Percentiles rank a stretch among this genome's conserved stretches.
Evolutionary conservation across 2,329 filamentous ascomycete species (phyloP).

Genomic region (Xylariaceae sp.): DNA sequence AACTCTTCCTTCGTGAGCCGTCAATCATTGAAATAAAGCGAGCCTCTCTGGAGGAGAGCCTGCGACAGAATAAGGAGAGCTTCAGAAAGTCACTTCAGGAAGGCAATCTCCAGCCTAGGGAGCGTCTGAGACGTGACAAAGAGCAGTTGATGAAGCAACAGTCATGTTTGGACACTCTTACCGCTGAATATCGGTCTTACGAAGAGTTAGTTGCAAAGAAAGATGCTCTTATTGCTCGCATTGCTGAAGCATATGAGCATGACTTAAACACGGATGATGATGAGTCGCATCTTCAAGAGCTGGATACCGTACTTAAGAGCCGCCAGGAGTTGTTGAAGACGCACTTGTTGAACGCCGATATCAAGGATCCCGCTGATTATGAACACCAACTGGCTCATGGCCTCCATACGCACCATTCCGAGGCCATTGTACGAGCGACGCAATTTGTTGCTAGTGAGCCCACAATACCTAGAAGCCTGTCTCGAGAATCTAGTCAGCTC

Average conservation of each 20-base stretch:
- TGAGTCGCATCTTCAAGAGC: constrained; percentile 45
- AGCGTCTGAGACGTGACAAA: constrained; percentile 46
- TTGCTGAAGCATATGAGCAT: constrained; percentile 47
- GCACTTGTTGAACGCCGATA: constrained; percentile 40
- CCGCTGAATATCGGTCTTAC: constrained; percentile 40
- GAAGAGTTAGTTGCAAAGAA: constrained; percentile 39
- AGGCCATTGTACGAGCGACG: constrained; percentile 41
- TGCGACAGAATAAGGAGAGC: constrained; percentile 44
- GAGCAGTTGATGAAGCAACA: constrained; percentile 44
- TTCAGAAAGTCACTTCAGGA: constrained; percentile 45
- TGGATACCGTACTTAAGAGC: constrained; percentile 41
- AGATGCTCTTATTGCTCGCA: constrained; percentile 42
- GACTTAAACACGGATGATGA: constrained; percentile 48
- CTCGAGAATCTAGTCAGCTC: constrained; percentile 31
- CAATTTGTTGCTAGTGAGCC: constrained; percentile 35
- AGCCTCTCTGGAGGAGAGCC: constrained; percentile 37
- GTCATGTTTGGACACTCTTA: constrained; percentile 39
- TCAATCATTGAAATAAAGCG: constrained; percentile 34
- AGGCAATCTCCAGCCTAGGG: constrained; percentile 41
- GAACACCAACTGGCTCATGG: constrained; percentile 27
- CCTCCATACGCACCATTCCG: constrained; percentile 23
- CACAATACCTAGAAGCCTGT: constrained; percentile 28
- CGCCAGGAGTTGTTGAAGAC: constrained; percentile 40
- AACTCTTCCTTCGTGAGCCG: constrained; percentile 34
- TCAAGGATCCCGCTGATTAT: constrained; percentile 40